Evolutionary conservation across 805 yeast genomes (phyloP).

Genomic region (Cyberlindnera nakhonratchasimensis): DNA sequence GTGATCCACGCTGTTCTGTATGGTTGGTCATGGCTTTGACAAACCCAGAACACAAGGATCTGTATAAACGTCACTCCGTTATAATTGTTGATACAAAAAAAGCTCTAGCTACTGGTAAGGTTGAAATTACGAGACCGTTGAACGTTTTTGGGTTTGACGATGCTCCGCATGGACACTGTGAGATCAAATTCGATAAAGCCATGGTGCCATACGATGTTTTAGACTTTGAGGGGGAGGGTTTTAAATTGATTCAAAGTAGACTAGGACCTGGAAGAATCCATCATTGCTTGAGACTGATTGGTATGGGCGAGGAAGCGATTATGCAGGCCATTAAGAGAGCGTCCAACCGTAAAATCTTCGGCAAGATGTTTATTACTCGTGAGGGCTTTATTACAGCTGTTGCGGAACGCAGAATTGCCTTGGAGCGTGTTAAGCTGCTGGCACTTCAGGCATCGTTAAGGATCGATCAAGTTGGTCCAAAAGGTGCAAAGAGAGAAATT

Average conservation of each 20-base stretch:
- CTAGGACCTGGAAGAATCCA: constrained; percentile 70
- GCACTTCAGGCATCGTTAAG: constrained; percentile 60
- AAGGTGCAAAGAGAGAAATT: constrained; percentile 52
- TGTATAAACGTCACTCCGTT: constrained; percentile 54
- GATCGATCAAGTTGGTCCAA: constrained; percentile 51
- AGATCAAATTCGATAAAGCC: constrained; percentile 47
- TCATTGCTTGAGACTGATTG: constrained; percentile 64
- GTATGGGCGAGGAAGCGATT: constrained; percentile 57
- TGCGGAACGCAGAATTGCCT: constrained; percentile 51
- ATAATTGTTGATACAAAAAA: constrained; percentile 49
- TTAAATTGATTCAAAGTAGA: constrained; percentile 59
- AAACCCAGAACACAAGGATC: constrained; percentile 24
- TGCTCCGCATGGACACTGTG: constrained; percentile 73
- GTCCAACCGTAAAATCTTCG: constrained; percentile 48
- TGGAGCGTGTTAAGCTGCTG: constrained; percentile 50
- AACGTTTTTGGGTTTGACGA: constrained; percentile 59
- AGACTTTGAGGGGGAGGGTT: constrained; percentile 55
- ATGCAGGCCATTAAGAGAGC: constrained; percentile 48
- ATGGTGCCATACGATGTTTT: constrained; percentile 42
- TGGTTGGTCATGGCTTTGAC: constrained; percentile 33
- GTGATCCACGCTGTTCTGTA: constrained; percentile 54
- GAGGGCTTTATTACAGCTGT: constrained; percentile 47
- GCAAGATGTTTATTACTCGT: constrained; percentile 45
- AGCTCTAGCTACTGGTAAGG: constrained; percentile 48
- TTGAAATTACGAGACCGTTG: constrained; percentile 47